Evolutionary conservation across 768 basidiomycete genomes (phyloP).

Genomic region (Macrocybe gigantea): DNA sequence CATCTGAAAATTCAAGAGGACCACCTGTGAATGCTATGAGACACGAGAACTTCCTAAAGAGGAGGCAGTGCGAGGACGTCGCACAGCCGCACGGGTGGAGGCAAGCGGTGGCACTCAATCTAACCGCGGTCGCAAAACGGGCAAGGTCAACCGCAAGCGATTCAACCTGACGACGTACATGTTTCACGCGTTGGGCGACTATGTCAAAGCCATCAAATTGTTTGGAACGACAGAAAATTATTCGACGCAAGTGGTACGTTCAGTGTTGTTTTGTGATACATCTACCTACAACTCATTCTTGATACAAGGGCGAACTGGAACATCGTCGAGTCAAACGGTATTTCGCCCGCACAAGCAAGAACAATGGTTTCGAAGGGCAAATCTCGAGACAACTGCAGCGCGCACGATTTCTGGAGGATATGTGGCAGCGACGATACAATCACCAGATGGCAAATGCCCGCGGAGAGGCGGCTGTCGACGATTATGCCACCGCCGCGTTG

Average conservation of each 20-base stretch:
- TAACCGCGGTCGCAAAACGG: conserved; percentile 3
- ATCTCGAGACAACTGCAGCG: conserved; percentile 15
- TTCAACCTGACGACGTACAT: conserved; percentile 23
- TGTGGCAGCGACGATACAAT: background rate
- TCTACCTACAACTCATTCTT: background rate
- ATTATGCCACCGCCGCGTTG: background rate
- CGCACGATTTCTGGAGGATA: conserved; percentile 8
- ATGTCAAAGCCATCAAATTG: conserved; percentile 11
- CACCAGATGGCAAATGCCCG: background rate
- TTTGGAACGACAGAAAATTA: conserved; percentile 25
- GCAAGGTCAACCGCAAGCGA: too few species aligned
- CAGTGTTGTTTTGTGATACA: background rate
- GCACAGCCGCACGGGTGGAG: conserved; percentile 7
- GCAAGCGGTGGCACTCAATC: conserved; percentile 8
- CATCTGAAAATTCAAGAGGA: conserved; percentile 16
- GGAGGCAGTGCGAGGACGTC: conserved; percentile 14
- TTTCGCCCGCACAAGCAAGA: conserved; percentile 27
- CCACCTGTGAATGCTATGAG: conserved; percentile 12
- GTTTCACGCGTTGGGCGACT: conserved; percentile 22
- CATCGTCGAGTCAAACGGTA: conserved; percentile 27
- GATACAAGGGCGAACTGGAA: conserved; percentile 29
- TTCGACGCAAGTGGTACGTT: conserved; percentile 22
- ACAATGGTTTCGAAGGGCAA: conserved; percentile 10
- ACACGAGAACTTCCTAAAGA: conserved; percentile 27
- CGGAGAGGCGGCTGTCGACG: background rate